Evolutionary conservation across 495 filamentous ascomycete species (phyloP).

Genomic region (Neurospora sp.): DNA sequence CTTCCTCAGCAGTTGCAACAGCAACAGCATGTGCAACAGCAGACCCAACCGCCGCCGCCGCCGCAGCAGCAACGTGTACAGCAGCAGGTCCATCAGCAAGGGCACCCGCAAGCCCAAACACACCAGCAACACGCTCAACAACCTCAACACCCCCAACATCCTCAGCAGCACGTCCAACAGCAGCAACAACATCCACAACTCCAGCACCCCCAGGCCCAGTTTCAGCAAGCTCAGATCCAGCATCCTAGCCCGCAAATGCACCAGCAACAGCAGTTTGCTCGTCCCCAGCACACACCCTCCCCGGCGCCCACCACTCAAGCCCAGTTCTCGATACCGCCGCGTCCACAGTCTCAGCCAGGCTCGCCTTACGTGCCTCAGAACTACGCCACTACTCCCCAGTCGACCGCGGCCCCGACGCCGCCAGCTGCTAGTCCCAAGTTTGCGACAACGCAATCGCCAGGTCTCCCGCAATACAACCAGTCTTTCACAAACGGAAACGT

Average conservation of each 20-base stretch:
- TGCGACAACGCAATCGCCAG: neutral
- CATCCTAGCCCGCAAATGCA: neutral
- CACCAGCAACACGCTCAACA: neutral
- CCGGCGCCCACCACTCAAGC: slow-evolving; percentile 15
- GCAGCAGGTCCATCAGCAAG: neutral
- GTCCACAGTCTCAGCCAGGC: slow-evolving; percentile 33
- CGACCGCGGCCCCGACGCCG: neutral
- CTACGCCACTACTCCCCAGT: slow-evolving; percentile 10
- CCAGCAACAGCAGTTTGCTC: slow-evolving; percentile 4
- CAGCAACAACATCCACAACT: neutral
- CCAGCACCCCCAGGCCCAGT: neutral
- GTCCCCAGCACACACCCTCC: slow-evolving; percentile 28
- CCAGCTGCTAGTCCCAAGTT: neutral
- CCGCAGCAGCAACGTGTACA: slow-evolving; percentile 2
- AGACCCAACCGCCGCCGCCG: neutral
- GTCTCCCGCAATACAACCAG: neutral
- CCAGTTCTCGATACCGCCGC: slow-evolving; percentile 37
- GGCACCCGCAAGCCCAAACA: neutral
- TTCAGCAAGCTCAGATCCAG: neutral
- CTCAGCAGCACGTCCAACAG: neutral
- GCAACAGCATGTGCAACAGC: slow-evolving; percentile 11
- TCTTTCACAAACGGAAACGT: neutral
- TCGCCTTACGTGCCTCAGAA: slow-evolving; percentile 9
- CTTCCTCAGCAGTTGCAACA: slow-evolving; percentile 1
- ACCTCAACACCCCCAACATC: neutral